Evolutionary conservation across 2,329 filamentous ascomycete genomes (phyloP), one percentile per base, ranked within the genome.

Genomic region (Dryadomyces quercivorus): DNA sequence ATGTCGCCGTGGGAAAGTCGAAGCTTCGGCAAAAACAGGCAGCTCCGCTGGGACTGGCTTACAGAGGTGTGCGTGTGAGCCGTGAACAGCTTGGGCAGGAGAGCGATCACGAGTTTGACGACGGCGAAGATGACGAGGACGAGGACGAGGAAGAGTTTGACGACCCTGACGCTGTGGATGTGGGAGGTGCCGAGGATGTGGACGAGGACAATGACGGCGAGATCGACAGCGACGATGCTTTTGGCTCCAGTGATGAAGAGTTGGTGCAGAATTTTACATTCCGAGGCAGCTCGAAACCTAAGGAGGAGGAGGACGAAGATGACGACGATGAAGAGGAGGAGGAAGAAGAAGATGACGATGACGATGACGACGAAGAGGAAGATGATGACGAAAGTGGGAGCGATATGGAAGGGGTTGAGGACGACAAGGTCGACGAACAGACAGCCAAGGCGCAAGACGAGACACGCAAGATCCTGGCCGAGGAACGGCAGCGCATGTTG

Each of bases 231-330:
- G 80, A 84, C 55, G 70, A 78, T 40, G 92, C 89, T 0, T 84
- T 97, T 64, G 87, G 83, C 3, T 83, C 86, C 54, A 93, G 88
- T 60, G 92, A 97, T 62, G 84, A 88, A 60, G 89, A 94, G 66
- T 78, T 78, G 52, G 89, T 95, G 63, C 82, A 86, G 60, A 81
- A 80, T 1, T 95, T 87, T 65, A 80, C 71, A 0, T 84, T 84
- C 59, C 70, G 77, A 36, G 80, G 79, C 21, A 84, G 79, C 66
- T 75, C 74, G 2, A 78, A 77, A 58, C 72, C 75, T 5, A 70
- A 64, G 1, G 65, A 65, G 2, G 62, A 62, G 1, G 70, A 71
- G 0, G 65, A 65, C 0, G 63, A 64, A 2, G 64, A 68, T 1
- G 64, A 66, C 1, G 64, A 66, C 0, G 66, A 69, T 0, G 65